Evolutionary conservation across 768 basidiomycete species (phyloP).

Genomic region (Pisolithus sp.): DNA sequence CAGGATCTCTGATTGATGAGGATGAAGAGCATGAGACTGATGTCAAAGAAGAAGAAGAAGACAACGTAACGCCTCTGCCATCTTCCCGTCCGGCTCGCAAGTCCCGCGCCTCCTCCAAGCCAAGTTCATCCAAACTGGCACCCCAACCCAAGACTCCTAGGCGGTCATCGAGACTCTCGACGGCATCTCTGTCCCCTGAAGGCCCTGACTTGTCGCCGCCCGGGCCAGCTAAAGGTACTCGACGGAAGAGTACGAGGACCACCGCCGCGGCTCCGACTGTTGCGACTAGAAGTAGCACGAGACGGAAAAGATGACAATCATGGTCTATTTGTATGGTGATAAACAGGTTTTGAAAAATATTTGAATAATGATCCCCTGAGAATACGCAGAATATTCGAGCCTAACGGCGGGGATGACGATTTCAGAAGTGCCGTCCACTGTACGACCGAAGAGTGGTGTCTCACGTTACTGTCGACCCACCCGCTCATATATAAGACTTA

Average conservation of each 20-base stretch:
- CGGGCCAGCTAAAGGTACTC: slow-evolving; percentile 9
- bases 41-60: slow-evolving; percentile 30
- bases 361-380: too few species aligned
- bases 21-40: slow-evolving; percentile 22
- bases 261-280: slow-evolving; percentile 9
- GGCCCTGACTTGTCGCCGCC: slow-evolving; percentile 17
- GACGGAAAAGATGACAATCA: slow-evolving; percentile 22
- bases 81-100: slow-evolving; percentile 8
- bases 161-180: slow-evolving; percentile 36
- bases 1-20: slow-evolving; percentile 39
- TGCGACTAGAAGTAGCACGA: slow-evolving; percentile 24
- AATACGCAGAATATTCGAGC: too few species aligned
- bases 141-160: slow-evolving; percentile 19
- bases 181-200: slow-evolving; percentile 29
- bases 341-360: background rate
- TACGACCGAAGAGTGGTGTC: too few species aligned
- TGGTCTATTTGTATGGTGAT: background rate
- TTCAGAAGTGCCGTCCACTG: too few species aligned
- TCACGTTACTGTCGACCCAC: too few species aligned
- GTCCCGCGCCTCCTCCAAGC: slow-evolving; percentile 6
- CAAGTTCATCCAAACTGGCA: background rate
- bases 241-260: slow-evolving; percentile 17
- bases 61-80: slow-evolving; percentile 30
- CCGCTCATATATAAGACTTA: too few species aligned
- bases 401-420: too few species aligned